A percentile compares a stretch with the other conserved stretches of the same genome.
These are phyloP conservation scores for Sphaerostilbella broomeana DNA, from an alignment of 2,329 filamentous ascomycete genomes.

Conservation along the genomic window DNA sequence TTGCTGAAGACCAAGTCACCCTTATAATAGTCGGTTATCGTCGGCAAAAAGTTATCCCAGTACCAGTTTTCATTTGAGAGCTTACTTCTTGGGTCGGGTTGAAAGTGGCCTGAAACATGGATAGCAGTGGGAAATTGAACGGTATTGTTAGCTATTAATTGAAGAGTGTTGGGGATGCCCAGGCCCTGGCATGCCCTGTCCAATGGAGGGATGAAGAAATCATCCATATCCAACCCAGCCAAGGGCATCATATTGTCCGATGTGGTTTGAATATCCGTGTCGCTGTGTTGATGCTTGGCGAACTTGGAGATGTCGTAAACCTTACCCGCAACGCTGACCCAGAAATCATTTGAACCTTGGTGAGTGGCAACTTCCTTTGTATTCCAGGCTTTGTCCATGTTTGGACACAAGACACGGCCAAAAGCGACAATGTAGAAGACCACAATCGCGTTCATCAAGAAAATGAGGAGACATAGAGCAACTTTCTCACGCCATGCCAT, in stretches of 20 bases:
- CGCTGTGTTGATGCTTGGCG: constrained; percentile 78
- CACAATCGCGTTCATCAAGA: constrained; percentile 71
- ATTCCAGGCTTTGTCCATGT: constrained; percentile 85
- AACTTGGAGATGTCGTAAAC: constrained; percentile 93
- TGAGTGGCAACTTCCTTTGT: constrained; percentile 63
- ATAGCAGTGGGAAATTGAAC: constrained; percentile 46
- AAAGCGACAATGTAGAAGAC: constrained; percentile 92
- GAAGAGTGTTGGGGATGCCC: constrained; percentile 50
- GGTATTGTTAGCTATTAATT: constrained; percentile 60
- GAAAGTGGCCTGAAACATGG: constrained; percentile 63
- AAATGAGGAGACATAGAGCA: constrained; percentile 72
- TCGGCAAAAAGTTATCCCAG: constrained; percentile 61
- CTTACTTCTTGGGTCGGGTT: constrained; percentile 48
- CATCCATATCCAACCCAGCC: constrained; percentile 70
- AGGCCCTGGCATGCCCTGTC: constrained; percentile 67
- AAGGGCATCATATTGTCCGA: constrained; percentile 66
- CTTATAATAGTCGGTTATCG: constrained; percentile 80
- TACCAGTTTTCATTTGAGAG: constrained; percentile 72
- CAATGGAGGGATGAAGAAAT: constrained; percentile 80
- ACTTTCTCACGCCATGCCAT: constrained; percentile 98
- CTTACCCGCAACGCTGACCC: constrained; percentile 76
- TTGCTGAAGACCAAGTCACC: constrained; percentile 72
- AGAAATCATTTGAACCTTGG: constrained; percentile 69
- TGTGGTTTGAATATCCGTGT: constrained; percentile 55
- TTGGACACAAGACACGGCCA: constrained; percentile 79